Evolutionary conservation across 164 flowering plant species (phyloP).

Genomic region (Vitis cinerea): DNA sequence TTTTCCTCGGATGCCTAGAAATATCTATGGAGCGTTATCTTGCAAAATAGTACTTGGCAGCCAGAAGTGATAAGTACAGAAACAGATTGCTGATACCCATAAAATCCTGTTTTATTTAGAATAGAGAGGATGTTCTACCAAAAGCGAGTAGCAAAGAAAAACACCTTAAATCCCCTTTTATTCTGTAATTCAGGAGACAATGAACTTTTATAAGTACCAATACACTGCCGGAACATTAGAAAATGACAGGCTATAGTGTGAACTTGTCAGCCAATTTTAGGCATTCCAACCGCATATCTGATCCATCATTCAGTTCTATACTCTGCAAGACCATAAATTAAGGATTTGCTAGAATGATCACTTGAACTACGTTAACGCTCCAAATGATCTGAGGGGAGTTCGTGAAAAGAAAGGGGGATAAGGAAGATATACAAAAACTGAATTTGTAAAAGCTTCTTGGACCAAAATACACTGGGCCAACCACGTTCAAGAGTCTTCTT

Average conservation of each 20-base stretch:
- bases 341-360: conserved; percentile 16
- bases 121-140: background rate
- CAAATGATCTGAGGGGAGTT: conserved; percentile 4
- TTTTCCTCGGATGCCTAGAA: too few relatives aligned
- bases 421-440: conserved; percentile 18
- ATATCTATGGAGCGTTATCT: too few relatives aligned
- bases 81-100: background rate
- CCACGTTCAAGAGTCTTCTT: conserved; percentile 42
- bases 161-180: conserved; percentile 21
- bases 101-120: conserved; percentile 11
- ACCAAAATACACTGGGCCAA: too few relatives aligned
- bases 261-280: background rate
- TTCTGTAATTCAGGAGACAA: conserved; percentile 12
- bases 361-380: conserved; percentile 6
- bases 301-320: conserved; percentile 11
- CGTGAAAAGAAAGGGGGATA: background rate
- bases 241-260: background rate
- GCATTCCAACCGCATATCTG: background rate
- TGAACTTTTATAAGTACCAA: background rate
- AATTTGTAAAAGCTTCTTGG: background rate
- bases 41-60: too few relatives aligned
- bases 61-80: background rate
- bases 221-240: background rate
- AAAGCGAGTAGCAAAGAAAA: background rate
- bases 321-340: conserved; percentile 26